phyloP scores from a whole-genome alignment of 1,284 basidiomycete species.

The Microbotryum silenes-acaulis region DNA sequence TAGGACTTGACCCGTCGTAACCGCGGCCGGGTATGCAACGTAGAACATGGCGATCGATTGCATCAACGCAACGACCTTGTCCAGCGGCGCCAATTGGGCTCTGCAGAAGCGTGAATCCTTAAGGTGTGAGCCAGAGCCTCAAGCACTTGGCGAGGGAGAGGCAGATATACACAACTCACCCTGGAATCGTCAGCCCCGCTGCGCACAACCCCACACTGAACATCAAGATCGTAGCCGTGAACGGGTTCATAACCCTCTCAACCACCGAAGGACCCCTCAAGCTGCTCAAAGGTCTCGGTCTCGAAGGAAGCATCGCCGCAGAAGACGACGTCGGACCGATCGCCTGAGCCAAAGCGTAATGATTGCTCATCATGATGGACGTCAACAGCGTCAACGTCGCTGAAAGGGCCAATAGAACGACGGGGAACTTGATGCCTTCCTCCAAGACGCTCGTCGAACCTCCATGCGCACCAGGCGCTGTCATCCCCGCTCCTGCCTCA shows the following conservation, averaged over 20 bases:
- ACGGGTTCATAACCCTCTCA: slow-evolving; percentile 44
- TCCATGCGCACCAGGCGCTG: background rate
- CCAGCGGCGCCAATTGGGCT: slow-evolving; percentile 46
- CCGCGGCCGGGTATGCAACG: slow-evolving; percentile 69
- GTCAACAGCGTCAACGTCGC: slow-evolving; percentile 41
- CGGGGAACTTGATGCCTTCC: slow-evolving; percentile 57
- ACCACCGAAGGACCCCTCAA: slow-evolving; percentile 28
- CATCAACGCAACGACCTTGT: slow-evolving; percentile 64
- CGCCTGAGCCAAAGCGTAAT: slow-evolving; percentile 55
- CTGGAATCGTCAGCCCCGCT: slow-evolving; percentile 4
- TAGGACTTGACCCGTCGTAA: slow-evolving; percentile 69
- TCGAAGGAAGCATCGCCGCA: slow-evolving; percentile 5
- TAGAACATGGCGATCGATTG: slow-evolving; percentile 68
- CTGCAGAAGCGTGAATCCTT: slow-evolving; percentile 38
- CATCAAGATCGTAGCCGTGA: slow-evolving; percentile 43
- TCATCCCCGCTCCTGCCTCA: slow-evolving; percentile 8
- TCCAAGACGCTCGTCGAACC: background rate
- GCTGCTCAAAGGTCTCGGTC: slow-evolving; percentile 2
- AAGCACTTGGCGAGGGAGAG: too few species aligned
- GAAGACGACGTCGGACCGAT: slow-evolving; percentile 16
- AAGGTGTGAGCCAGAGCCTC: background rate
- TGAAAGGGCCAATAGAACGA: slow-evolving; percentile 54
- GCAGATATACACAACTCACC: slow-evolving; percentile 3
- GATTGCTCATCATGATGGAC: slow-evolving; percentile 56
- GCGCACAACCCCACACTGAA: slow-evolving; percentile 30